phyloP scores from a whole-genome alignment of 768 basidiomycete species.

The Tylopilus plumbeoviolaceoides region DNA sequence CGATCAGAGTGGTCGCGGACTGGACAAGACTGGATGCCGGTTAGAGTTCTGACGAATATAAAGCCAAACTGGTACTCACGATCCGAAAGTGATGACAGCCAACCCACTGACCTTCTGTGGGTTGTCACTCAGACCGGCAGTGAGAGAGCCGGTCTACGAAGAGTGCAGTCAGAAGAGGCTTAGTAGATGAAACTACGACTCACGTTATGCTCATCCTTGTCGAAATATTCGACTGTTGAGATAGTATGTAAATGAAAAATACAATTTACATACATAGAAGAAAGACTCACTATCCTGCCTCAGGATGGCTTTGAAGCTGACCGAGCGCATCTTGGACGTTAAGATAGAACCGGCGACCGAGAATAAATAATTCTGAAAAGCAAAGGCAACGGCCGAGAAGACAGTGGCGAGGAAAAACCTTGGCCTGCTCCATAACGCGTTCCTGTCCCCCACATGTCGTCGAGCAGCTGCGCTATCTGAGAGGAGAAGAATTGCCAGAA shows the following conservation, averaged over 20 bases:
- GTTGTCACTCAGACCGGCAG: conserved; percentile 75
- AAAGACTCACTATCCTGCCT: conserved; percentile 71
- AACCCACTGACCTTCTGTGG: conserved; percentile 88
- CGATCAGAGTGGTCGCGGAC: conserved; percentile 59
- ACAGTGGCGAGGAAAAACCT: conserved; percentile 82
- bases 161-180: background rate
- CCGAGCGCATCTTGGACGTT: conserved; percentile 62
- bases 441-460: conserved; percentile 58
- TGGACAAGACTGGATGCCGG: conserved; percentile 62
- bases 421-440: conserved; percentile 51
- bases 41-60: background rate
- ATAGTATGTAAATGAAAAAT: background rate
- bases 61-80: conserved; percentile 37
- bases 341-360: conserved; percentile 63
- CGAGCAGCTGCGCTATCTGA: conserved; percentile 36
- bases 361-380: conserved; percentile 70
- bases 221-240: conserved; percentile 73
- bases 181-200: conserved; percentile 16
- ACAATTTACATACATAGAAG: background rate
- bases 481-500: conserved; percentile 38
- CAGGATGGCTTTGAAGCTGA: conserved; percentile 76
- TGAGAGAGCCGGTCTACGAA: conserved; percentile 73
- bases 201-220: conserved; percentile 78
- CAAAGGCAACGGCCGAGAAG: conserved; percentile 55
- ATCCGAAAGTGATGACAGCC: conserved; percentile 83